phyloP scores from a whole-genome alignment of 176 grass and related monocot genomes.

The Oryza meridionalis region DNA sequence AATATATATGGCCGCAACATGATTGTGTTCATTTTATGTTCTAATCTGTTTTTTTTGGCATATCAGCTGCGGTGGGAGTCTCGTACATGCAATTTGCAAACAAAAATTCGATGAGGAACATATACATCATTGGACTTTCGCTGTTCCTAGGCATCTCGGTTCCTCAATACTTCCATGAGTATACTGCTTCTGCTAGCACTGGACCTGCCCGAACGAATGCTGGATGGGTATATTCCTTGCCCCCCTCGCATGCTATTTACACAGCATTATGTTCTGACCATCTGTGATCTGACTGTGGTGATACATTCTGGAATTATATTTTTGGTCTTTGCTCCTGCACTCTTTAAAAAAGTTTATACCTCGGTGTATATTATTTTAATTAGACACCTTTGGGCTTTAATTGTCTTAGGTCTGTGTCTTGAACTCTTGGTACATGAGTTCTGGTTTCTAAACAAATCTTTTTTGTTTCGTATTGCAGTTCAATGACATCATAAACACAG shows the following conservation, averaged over 20 bases:
- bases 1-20: neutral
- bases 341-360: neutral
- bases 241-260: constrained; percentile 8
- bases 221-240: constrained; percentile 78
- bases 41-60: constrained; percentile 23
- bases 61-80: constrained; percentile 83
- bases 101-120: constrained; percentile 96
- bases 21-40: neutral
- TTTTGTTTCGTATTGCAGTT: constrained; percentile 58
- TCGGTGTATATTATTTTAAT: neutral
- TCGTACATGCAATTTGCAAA: constrained; percentile 88
- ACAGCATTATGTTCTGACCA: neutral
- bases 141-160: constrained; percentile 89
- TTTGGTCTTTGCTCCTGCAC: neutral
- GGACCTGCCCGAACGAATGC: constrained; percentile 82
- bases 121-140: constrained; percentile 82
- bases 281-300: neutral
- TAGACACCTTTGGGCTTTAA: neutral
- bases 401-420: constrained; percentile 3
- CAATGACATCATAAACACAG: constrained; percentile 92
- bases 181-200: constrained; percentile 57
- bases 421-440: constrained; percentile 1
- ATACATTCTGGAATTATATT: neutral
- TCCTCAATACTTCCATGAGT: constrained; percentile 95
- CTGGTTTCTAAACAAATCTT: neutral